Evolutionary conservation across 2,329 filamentous ascomycete genomes (phyloP).

Genomic region (Lasiodiplodia sp.): DNA sequence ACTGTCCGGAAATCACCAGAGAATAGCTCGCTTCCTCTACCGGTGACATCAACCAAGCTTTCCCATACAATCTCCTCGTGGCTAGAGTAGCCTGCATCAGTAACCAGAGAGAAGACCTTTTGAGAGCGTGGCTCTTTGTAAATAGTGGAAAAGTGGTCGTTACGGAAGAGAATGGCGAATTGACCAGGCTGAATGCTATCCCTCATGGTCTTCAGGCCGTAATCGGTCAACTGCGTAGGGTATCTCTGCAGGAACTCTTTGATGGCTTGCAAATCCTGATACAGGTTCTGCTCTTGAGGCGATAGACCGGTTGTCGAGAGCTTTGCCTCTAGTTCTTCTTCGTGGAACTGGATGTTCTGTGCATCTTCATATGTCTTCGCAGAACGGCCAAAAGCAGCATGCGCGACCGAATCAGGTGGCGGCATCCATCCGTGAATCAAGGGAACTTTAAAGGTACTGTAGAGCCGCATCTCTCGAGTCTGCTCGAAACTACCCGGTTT

Average conservation of each 20-base stretch:
- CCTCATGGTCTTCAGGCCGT: slow-evolving; percentile 78
- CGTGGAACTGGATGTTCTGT: slow-evolving; percentile 85
- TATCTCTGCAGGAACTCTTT: slow-evolving; percentile 81
- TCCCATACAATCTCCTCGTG: slow-evolving; percentile 98
- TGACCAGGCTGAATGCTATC: slow-evolving; percentile 76
- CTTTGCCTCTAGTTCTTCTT: slow-evolving; percentile 87
- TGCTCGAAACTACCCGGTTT: slow-evolving; percentile 81
- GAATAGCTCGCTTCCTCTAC: slow-evolving; percentile 81
- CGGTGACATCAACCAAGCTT: slow-evolving; percentile 85
- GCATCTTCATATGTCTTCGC: slow-evolving; percentile 90
- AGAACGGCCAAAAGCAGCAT: slow-evolving; percentile 73
- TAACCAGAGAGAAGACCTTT: slow-evolving; percentile 83
- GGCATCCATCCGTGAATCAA: slow-evolving; percentile 95
- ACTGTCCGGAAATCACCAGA: slow-evolving; percentile 90
- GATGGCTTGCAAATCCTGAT: slow-evolving; percentile 84
- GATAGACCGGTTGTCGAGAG: slow-evolving; percentile 69
- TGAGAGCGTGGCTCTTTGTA: slow-evolving; percentile 84
- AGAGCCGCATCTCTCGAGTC: slow-evolving; percentile 88
- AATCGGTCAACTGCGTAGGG: slow-evolving; percentile 85
- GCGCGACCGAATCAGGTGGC: slow-evolving; percentile 68
- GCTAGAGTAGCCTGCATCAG: slow-evolving; percentile 86
- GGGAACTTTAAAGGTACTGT: slow-evolving; percentile 86
- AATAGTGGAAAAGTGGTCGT: slow-evolving; percentile 95
- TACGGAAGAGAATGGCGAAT: slow-evolving; percentile 91
- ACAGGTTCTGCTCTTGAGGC: slow-evolving; percentile 76